phyloP scores from a whole-genome alignment of 176 grass and related monocot species.

The Eleusine indica region DNA sequence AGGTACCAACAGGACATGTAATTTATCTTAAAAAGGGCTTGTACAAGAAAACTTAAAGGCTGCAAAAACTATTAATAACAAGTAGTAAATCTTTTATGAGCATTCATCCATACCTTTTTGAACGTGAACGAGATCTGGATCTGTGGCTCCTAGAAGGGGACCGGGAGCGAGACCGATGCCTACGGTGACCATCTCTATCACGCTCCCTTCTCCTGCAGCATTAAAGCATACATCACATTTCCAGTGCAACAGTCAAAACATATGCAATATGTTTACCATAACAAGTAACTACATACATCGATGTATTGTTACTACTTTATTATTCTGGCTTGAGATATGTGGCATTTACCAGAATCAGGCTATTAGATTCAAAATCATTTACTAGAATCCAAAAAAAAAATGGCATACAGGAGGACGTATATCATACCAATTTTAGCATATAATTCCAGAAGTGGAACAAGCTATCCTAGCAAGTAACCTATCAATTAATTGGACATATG shows the following conservation, averaged over 20 bases:
- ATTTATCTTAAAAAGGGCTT: not conserved
- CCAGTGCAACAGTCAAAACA: not conserved
- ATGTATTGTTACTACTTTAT: not conserved
- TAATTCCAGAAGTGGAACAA: not conserved
- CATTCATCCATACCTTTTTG: constrained; percentile 66
- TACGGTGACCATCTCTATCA: constrained; percentile 67
- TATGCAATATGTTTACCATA: not conserved
- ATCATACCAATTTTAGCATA: not conserved
- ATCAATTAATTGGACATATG: not conserved
- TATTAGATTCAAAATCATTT: not conserved
- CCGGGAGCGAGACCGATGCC: constrained; percentile 56
- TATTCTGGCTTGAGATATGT: not conserved
- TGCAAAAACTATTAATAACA: constrained; percentile 8
- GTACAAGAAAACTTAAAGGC: not conserved
- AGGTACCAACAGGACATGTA: not conserved
- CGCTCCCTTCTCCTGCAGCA: constrained; percentile 65
- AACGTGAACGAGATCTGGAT: constrained; percentile 77
- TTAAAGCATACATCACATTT: constrained; percentile 3
- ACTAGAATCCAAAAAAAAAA: not conserved
- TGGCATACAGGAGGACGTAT: not conserved
- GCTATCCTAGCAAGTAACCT: not conserved
- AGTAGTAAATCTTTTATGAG: constrained; percentile 5
- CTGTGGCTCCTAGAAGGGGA: constrained; percentile 68
- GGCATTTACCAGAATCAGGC: not conserved
- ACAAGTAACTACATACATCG: not conserved